phyloP scores from a whole-genome alignment of 345 rosid species.

The Eucalyptus cladocalyx region DNA sequence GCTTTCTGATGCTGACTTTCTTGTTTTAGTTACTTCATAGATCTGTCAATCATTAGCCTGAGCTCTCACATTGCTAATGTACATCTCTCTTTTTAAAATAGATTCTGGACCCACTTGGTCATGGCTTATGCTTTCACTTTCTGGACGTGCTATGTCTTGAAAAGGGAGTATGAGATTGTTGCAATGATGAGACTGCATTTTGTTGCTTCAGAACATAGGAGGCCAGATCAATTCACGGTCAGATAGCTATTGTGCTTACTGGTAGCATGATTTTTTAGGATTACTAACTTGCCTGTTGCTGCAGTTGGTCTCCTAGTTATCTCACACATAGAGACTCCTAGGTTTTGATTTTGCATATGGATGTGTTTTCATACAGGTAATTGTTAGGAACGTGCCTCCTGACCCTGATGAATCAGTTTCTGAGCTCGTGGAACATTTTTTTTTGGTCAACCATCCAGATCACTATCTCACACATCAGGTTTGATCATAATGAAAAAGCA shows the following conservation, averaged over 20 bases:
- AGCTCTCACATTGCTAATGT: background rate
- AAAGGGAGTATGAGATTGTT: conserved; percentile 62
- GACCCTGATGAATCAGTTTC: conserved; percentile 84
- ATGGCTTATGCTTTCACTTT: conserved; percentile 86
- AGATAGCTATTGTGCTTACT: background rate
- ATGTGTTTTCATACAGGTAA: conserved; percentile 32
- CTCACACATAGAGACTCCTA: background rate
- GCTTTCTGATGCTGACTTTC: background rate
- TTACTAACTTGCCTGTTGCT: background rate
- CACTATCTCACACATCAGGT: conserved; percentile 84
- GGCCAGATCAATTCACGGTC: conserved; percentile 89
- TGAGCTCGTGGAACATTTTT: conserved; percentile 83
- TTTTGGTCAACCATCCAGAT: conserved; percentile 85
- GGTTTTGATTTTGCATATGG: background rate
- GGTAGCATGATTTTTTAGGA: background rate
- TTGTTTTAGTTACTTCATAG: background rate
- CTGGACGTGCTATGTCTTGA: conserved; percentile 82
- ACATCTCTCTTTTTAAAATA: conserved; percentile 6
- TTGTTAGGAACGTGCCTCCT: conserved; percentile 81
- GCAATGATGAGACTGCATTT: conserved; percentile 82
- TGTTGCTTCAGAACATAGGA: conserved; percentile 69
- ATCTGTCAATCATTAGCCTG: background rate
- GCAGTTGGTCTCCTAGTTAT: background rate
- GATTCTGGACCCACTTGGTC: conserved; percentile 87
- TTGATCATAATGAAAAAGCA: background rate